A percentile compares a stretch with the other conserved stretches of the same genome.
Conservation (phyloP, 1,139 yeast species). For the Geotrichum citri-aurantii region DNA sequence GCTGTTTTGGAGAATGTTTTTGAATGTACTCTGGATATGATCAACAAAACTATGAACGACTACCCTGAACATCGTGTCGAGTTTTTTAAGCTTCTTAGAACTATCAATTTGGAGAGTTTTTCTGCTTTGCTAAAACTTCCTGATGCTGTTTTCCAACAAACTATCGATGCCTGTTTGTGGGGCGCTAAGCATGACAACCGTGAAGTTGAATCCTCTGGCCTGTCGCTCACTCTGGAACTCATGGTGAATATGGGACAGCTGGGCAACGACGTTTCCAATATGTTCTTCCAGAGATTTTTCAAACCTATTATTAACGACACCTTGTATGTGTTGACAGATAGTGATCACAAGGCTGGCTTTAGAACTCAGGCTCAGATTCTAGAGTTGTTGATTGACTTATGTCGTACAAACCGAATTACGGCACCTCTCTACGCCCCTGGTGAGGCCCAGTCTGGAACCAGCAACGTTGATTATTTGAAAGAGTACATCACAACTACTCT, state of each 20-base stretch:
- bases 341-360: slow-evolving; percentile 97
- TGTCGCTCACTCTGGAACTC: slow-evolving; percentile 73
- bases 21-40: slow-evolving; percentile 92
- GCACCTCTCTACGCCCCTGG: slow-evolving; percentile 69
- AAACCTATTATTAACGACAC: slow-evolving; percentile 88
- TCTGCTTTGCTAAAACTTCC: slow-evolving; percentile 82
- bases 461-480: slow-evolving; percentile 71
- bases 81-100: slow-evolving; percentile 82
- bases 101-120: slow-evolving; percentile 80
- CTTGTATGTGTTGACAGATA: slow-evolving; percentile 88
- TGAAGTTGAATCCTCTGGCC: slow-evolving; percentile 89
- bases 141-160: slow-evolving; percentile 84
- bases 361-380: slow-evolving; percentile 79
- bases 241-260: slow-evolving; percentile 75
- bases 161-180: slow-evolving; percentile 94
- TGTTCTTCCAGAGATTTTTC: slow-evolving; percentile 83
- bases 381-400: slow-evolving; percentile 77
- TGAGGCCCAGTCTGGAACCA: slow-evolving; percentile 71
- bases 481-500: slow-evolving; percentile 80
- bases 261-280: slow-evolving; percentile 73
- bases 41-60: slow-evolving; percentile 89
- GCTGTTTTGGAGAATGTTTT: slow-evolving; percentile 84
- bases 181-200: slow-evolving; percentile 95
- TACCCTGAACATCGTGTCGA: slow-evolving; percentile 98
- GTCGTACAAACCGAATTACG: slow-evolving; percentile 66